Evolutionary conservation across 805 yeast species (phyloP).

Genomic region (Ogataea wickerhamii): DNA sequence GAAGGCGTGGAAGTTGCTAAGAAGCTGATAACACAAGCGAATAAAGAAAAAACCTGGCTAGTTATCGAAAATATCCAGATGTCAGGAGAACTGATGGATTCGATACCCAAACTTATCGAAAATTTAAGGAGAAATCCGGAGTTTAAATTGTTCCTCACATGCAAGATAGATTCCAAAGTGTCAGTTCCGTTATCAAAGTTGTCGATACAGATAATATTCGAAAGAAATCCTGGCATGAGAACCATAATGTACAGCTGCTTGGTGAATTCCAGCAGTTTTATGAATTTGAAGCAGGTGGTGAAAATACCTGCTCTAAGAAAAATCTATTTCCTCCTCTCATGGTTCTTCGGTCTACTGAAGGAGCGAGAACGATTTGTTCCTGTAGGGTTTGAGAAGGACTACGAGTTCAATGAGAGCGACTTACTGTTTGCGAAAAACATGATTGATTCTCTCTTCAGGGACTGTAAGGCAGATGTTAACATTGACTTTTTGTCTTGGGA

Average conservation of each 20-base stretch:
- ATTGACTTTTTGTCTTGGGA: conserved; percentile 55
- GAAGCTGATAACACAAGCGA: conserved; percentile 44
- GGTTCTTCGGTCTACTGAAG: conserved; percentile 66
- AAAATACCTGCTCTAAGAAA: conserved; percentile 43
- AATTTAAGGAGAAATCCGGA: conserved; percentile 25
- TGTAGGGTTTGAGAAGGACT: conserved; percentile 53
- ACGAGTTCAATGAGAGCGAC: conserved; percentile 78
- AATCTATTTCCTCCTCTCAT: conserved; percentile 52
- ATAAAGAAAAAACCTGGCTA: conserved; percentile 61
- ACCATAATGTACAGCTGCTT: conserved; percentile 33
- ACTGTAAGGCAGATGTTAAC: conserved; percentile 34
- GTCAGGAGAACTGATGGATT: conserved; percentile 59
- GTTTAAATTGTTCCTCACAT: conserved; percentile 65
- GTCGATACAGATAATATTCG: conserved; percentile 56
- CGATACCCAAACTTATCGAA: conserved; percentile 46
- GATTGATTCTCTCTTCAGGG: conserved; percentile 40
- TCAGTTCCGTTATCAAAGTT: conserved; percentile 56
- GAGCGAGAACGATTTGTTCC: conserved; percentile 61
- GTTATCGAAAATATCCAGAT: conserved; percentile 78
- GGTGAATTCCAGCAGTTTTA: conserved; percentile 24
- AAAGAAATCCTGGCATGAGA: conserved; percentile 59
- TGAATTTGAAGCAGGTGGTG: conserved; percentile 12
- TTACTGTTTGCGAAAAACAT: conserved; percentile 46
- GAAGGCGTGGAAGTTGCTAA: conserved; percentile 62
- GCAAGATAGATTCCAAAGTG: conserved; percentile 43